These are phyloP conservation scores for Penicillium daleae DNA, from an alignment of 495 filamentous ascomycete genomes.

Conservation along the genomic window DNA sequence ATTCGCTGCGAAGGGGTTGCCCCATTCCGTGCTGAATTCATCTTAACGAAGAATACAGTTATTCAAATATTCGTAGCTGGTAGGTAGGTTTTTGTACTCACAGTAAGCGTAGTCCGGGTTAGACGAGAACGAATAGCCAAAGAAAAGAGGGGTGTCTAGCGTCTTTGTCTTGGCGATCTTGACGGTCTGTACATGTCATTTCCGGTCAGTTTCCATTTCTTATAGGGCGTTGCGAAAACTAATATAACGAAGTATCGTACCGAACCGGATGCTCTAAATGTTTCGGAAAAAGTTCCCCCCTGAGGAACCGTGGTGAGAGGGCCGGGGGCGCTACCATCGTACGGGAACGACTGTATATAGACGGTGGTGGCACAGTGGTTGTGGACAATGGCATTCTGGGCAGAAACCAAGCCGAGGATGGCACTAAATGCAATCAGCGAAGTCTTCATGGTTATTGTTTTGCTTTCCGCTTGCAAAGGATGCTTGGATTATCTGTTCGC, in stretches of 20 bases:
- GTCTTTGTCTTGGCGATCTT: constrained; percentile 38
- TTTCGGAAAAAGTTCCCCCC: constrained; percentile 32
- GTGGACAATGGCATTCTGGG: constrained; percentile 33
- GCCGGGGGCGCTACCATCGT: constrained; percentile 34
- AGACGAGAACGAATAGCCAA: constrained; percentile 36
- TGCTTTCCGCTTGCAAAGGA: no score
- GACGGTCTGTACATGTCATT: constrained; percentile 29
- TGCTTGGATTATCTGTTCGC: no score
- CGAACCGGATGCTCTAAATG: constrained; percentile 33
- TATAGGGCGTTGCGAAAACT: constrained; percentile 5
- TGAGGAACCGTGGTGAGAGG: constrained; percentile 34
- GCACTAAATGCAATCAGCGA: constrained; percentile 27
- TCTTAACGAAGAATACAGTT: constrained; percentile 25
- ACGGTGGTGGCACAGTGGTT: constrained; percentile 32
- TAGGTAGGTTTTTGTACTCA: constrained; percentile 26
- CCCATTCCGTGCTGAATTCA: constrained; percentile 37
- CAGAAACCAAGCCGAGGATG: constrained; percentile 30
- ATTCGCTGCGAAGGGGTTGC: constrained; percentile 35
- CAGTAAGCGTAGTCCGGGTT: constrained; percentile 38
- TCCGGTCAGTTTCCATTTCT: constrained; percentile 19
- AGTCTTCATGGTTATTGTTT: constrained; percentile 30
- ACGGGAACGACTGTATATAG: constrained; percentile 37
- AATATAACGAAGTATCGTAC: constrained; percentile 26
- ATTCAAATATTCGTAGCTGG: no score
- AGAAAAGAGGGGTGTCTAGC: constrained; percentile 32